phyloP scores from a whole-genome alignment of 2,329 filamentous ascomycete genomes.

The Fusarium illudens region DNA sequence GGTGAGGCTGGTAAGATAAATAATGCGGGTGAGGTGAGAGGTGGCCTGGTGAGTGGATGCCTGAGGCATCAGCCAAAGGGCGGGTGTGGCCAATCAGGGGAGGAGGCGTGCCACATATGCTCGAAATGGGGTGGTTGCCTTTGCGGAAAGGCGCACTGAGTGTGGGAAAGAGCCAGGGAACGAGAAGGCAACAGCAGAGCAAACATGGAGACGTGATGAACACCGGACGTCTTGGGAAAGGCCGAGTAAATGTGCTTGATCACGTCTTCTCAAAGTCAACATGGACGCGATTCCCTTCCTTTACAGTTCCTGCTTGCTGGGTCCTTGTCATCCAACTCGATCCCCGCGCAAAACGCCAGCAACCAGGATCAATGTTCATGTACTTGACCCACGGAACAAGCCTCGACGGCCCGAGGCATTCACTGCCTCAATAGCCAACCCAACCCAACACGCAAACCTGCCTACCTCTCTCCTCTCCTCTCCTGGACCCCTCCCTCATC shows the following conservation, averaged over 20 bases:
- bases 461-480: too few species aligned
- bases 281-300: background rate
- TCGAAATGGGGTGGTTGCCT: constrained; percentile 33
- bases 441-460: background rate
- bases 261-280: background rate
- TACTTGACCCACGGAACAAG: background rate
- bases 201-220: background rate
- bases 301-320: background rate
- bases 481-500: background rate
- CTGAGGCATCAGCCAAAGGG: constrained; percentile 35
- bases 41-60: constrained; percentile 17
- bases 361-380: background rate
- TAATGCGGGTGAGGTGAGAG: constrained; percentile 33
- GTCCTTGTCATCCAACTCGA: background rate
- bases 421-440: background rate
- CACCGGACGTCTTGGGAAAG: too few species aligned
- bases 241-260: background rate
- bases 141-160: constrained; percentile 25
- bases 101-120: constrained; percentile 34
- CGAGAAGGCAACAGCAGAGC: background rate
- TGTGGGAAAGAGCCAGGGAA: constrained; percentile 15
- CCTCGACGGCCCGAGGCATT: background rate
- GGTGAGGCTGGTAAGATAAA: constrained; percentile 50
- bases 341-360: background rate
- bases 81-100: constrained; percentile 30